A percentile compares a stretch with the other conserved stretches of the same genome.
Conservation (phyloP, 805 yeast genomes). For the Yamadazyma tumulicola region DNA sequence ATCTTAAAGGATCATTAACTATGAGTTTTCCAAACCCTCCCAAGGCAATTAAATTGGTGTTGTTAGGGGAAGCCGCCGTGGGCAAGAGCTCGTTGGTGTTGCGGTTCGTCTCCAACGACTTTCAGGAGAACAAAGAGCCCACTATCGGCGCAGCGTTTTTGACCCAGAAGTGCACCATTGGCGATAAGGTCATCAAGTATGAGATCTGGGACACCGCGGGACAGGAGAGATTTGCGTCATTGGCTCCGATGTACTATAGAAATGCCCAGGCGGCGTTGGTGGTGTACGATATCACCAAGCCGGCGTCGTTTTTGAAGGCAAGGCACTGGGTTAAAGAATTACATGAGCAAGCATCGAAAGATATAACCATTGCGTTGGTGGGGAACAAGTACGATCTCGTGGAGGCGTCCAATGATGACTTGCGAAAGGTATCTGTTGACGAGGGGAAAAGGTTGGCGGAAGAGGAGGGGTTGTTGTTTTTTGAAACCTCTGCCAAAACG, state of each 20-base stretch:
- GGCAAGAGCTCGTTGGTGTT: constrained; percentile 92
- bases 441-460: constrained; percentile 88
- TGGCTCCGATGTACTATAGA: constrained; percentile 96
- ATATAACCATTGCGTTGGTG: constrained; percentile 86
- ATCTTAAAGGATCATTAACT: too few species aligned
- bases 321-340: constrained; percentile 97
- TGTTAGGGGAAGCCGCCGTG: constrained; percentile 96
- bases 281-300: constrained; percentile 92
- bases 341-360: constrained; percentile 92
- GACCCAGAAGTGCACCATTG: constrained; percentile 88
- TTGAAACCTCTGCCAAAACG: constrained; percentile 93
- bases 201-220: constrained; percentile 99
- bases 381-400: constrained; percentile 89
- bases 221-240: constrained; percentile 91
- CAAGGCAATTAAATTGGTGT: constrained; percentile 74
- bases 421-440: constrained; percentile 75
- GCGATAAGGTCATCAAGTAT: constrained; percentile 82
- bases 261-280: constrained; percentile 97
- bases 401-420: constrained; percentile 38
- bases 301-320: constrained; percentile 91
- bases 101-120: constrained; percentile 90
- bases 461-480: constrained; percentile 86
- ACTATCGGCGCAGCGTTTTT: constrained; percentile 97
- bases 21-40: constrained; percentile 15
- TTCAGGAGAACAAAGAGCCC: constrained; percentile 96